Base-by-base conservation (phyloP, 306 rosid species). In the Potentilla sterilis region DNA sequence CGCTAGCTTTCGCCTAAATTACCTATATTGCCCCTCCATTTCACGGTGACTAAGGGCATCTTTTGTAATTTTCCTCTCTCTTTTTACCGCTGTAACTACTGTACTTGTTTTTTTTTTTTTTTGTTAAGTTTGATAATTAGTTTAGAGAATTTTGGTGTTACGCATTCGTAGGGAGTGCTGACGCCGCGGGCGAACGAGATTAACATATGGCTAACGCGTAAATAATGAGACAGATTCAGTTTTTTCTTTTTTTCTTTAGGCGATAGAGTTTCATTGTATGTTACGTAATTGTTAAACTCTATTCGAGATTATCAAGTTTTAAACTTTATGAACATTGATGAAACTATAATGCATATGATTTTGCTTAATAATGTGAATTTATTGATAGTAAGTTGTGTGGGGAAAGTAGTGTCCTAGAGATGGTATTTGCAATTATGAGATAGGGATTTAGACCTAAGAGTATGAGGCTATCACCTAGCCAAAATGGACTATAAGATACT, bases 171-270 rank as follows among this genome's bases (percentile, higher is more conserved):
- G 59, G 59, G 28, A 54, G n/a, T 0, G 28, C 59, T 54, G 19
- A n/a, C 59, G n/a, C 3, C 12, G 28, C 21, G 59, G 59, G 4
- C 8, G 59, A 28, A 54, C 2, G 40, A 37, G 40, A 37, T 37
- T 37, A 37, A 37, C 40, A n/a, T 0, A 19, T 19, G 12, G 10
- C 0, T 6, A 5, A 18, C 9, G 1, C 0, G 3, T 6, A 0
- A 18, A 51, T 7, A 19, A 18, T 19, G 24, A 51, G 9, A 51
- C 21, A 42, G 28, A 28, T 28, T 37, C 40, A 37, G 40, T 37
- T 37, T 37, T 37, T 28, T 28, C 28, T 28, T 28, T 28, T 28
- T 28, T 1, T 28, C 1, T 28, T 28, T 28, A 28, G 28, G 28
- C 28, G 28, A 1, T 28, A 1, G 28, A 28, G 28, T 28, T 28